Conservation (phyloP, 1,284 basidiomycete genomes). For the Melampsora allii-populina region DNA sequence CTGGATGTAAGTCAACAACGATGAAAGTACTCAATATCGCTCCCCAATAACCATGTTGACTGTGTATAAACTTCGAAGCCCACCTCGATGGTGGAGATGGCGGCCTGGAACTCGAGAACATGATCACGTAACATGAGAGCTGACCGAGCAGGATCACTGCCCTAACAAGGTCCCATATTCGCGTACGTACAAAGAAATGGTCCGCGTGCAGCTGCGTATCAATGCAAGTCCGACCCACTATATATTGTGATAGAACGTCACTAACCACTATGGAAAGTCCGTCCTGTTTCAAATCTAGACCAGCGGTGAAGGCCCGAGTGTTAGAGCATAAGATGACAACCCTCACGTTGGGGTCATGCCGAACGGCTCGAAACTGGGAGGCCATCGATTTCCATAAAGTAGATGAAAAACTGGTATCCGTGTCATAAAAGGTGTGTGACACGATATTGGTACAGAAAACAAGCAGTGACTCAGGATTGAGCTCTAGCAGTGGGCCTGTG, state of each 20-base stretch:
- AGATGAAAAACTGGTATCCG: slow-evolving; percentile 19
- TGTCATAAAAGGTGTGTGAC: not conserved
- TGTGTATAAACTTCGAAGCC: not conserved
- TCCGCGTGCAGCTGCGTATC: no score
- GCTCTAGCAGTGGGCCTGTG: not conserved
- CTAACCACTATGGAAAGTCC: slow-evolving; percentile 9
- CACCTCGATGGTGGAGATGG: slow-evolving; percentile 45
- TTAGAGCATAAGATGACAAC: slow-evolving; percentile 50
- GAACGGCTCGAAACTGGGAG: slow-evolving; percentile 48
- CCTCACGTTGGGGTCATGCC: slow-evolving; percentile 49
- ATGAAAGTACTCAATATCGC: not conserved
- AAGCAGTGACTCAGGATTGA: not conserved
- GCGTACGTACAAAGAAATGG: not conserved
- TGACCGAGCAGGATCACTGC: slow-evolving; percentile 49
- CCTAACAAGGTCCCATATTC: slow-evolving; percentile 45
- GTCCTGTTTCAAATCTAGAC: slow-evolving; percentile 49
- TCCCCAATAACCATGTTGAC: not conserved
- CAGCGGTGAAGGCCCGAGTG: slow-evolving; percentile 52
- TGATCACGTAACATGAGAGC: slow-evolving; percentile 49
- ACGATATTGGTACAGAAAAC: not conserved
- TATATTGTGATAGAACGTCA: not conserved
- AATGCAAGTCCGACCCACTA: not conserved
- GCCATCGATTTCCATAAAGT: slow-evolving; percentile 49
- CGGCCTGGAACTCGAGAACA: slow-evolving; percentile 52
- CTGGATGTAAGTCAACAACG: slow-evolving; percentile 58